Conservation (phyloP, 805 yeast species). For the Starmerella kuoi region DNA sequence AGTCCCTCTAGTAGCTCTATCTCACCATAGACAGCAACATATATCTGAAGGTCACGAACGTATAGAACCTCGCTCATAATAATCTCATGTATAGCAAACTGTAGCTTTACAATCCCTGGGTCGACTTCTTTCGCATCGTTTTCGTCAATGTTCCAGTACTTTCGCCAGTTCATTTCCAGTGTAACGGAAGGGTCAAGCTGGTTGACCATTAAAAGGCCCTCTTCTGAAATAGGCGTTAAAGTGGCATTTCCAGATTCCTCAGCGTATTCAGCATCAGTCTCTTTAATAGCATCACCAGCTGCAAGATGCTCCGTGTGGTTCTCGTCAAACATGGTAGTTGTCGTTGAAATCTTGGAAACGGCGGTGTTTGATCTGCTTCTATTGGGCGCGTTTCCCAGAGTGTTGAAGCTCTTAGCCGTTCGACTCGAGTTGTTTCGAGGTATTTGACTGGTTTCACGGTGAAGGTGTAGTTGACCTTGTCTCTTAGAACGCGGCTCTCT, state of each 20-base stretch:
- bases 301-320: background rate
- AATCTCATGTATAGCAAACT: conserved; percentile 64
- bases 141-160: conserved; percentile 21
- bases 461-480: too few relatives aligned
- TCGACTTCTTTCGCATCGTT: conserved; percentile 20
- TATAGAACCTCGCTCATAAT: conserved; percentile 60
- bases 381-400: background rate
- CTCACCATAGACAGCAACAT: conserved; percentile 46
- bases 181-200: conserved; percentile 2
- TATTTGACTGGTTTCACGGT: background rate
- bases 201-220: background rate
- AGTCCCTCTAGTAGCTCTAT: conserved; percentile 17
- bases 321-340: background rate
- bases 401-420: background rate
- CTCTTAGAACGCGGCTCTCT: conserved; percentile 16
- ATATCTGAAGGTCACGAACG: conserved; percentile 52
- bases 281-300: background rate
- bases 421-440: background rate
- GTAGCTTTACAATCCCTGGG: conserved; percentile 38
- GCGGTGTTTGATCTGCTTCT: background rate
- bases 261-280: background rate
- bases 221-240: background rate
- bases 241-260: background rate
- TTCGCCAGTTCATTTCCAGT: conserved; percentile 24
- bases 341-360: background rate